Conservation (phyloP, 176 grass and related monocot species). For the sorghum (Sorghum bicolor) region DNA sequence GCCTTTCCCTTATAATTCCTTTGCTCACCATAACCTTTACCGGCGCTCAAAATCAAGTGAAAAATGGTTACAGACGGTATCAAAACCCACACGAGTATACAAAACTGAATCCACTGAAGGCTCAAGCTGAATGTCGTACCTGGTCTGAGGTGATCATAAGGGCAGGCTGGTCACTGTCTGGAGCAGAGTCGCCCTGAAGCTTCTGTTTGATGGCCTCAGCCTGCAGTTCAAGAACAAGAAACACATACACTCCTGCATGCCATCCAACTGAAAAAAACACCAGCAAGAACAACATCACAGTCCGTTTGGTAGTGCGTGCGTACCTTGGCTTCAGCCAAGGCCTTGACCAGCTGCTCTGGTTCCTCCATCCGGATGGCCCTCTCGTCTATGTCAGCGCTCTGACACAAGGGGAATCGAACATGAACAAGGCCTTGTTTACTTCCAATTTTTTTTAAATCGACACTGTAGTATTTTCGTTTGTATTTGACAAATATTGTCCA, state of each 20-base stretch:
- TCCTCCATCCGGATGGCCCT: slow-evolving; percentile 64
- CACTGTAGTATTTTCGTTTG: too few species aligned
- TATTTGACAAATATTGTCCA: too few species aligned
- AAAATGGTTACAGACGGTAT: neutral
- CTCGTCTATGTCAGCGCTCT: slow-evolving; percentile 84
- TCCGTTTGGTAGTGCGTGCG: neutral
- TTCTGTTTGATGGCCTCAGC: slow-evolving; percentile 56
- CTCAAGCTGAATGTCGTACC: slow-evolving; percentile 19
- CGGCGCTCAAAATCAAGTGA: neutral
- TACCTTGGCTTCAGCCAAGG: slow-evolving; percentile 76
- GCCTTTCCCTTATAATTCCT: slow-evolving; percentile 61
- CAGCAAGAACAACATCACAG: neutral
- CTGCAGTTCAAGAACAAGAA: slow-evolving; percentile 26
- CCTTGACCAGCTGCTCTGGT: slow-evolving; percentile 68
- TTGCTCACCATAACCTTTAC: slow-evolving; percentile 69
- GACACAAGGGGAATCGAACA: neutral
- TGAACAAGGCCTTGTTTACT: neutral
- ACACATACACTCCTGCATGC: neutral
- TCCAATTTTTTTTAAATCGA: too few species aligned
- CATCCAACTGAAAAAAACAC: neutral
- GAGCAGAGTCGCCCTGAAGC: neutral
- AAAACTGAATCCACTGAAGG: neutral
- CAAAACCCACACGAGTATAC: neutral
- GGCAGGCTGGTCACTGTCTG: neutral
- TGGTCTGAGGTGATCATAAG: slow-evolving; percentile 71